A percentile compares a stretch with the other conserved stretches of the same genome.
phyloP scores from a whole-genome alignment of 805 yeast genomes.

The Lipomyces japonicus region DNA sequence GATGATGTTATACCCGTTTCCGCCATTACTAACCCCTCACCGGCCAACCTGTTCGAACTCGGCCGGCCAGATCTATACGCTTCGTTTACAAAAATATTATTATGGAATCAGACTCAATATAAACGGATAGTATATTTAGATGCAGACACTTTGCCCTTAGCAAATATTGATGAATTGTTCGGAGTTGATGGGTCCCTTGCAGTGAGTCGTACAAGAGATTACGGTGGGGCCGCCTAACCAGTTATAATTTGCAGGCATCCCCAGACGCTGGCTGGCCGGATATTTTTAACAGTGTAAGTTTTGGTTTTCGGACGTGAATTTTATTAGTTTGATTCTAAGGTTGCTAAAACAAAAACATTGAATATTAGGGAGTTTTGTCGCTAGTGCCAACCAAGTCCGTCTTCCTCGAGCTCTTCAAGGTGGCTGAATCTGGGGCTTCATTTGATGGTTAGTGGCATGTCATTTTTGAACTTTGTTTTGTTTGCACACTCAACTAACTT shows the following conservation, averaged over 20 bases:
- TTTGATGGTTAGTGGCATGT: slow-evolving; percentile 57
- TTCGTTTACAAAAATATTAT: slow-evolving; percentile 50
- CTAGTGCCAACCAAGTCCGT: slow-evolving; percentile 50
- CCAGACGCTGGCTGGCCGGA: slow-evolving; percentile 94
- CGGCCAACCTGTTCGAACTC: slow-evolving; percentile 37
- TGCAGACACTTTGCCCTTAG: slow-evolving; percentile 51
- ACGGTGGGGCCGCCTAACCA: too few relatives aligned
- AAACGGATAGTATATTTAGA: slow-evolving; percentile 49
- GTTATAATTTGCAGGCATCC: slow-evolving; percentile 45
- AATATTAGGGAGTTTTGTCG: slow-evolving; percentile 51
- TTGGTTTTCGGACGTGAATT: background rate
- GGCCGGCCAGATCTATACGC: slow-evolving; percentile 48
- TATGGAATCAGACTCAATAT: slow-evolving; percentile 49
- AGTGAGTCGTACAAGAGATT: slow-evolving; percentile 24
- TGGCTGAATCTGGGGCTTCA: slow-evolving; percentile 37
- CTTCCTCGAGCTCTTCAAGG: slow-evolving; percentile 42
- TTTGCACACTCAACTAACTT: background rate
- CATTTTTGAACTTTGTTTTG: background rate
- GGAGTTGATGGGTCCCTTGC: slow-evolving; percentile 31
- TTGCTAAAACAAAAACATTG: background rate
- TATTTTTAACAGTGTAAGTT: slow-evolving; percentile 64
- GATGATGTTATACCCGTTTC: slow-evolving; percentile 35
- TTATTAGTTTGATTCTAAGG: background rate
- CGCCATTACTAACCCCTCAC: slow-evolving; percentile 30
- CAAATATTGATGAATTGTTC: slow-evolving; percentile 36